A percentile compares a stretch with the other conserved stretches of the same genome.
Conservation (phyloP, 2,329 filamentous ascomycete species). For the Lanzia echinophila region DNA sequence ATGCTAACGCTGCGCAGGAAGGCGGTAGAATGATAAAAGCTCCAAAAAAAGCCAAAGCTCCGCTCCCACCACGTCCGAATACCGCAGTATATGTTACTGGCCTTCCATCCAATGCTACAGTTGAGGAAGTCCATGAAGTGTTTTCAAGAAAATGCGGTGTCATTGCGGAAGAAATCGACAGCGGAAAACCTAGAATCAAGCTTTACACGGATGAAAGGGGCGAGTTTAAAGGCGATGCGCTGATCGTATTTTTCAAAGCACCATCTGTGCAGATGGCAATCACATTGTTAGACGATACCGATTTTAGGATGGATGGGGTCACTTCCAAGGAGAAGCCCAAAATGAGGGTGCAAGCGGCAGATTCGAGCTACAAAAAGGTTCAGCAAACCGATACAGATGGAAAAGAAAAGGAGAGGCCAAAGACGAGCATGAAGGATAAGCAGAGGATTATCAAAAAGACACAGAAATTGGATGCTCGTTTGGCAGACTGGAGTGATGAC, state of each 20-base stretch:
- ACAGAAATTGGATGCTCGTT: slow-evolving; percentile 82
- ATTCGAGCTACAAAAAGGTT: slow-evolving; percentile 85
- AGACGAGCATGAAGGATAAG: slow-evolving; percentile 60
- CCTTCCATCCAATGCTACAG: slow-evolving; percentile 70
- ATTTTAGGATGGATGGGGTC: slow-evolving; percentile 61
- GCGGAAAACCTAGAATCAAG: slow-evolving; percentile 81
- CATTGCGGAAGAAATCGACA: slow-evolving; percentile 91
- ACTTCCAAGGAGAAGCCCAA: slow-evolving; percentile 41
- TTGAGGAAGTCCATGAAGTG: slow-evolving; percentile 72
- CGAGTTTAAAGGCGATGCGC: slow-evolving; percentile 85
- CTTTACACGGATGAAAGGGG: slow-evolving; percentile 79
- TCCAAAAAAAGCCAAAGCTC: slow-evolving; percentile 30
- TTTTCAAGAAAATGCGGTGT: slow-evolving; percentile 84
- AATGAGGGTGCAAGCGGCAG: slow-evolving; percentile 78
- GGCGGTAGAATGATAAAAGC: slow-evolving; percentile 28
- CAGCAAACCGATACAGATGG: slow-evolving; percentile 50
- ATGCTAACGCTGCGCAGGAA: slow-evolving; percentile 22
- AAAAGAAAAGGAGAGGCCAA: slow-evolving; percentile 42
- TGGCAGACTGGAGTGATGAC: slow-evolving; percentile 94
- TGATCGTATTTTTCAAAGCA: slow-evolving; percentile 91
- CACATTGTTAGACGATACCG: slow-evolving; percentile 71
- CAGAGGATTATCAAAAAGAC: slow-evolving; percentile 88
- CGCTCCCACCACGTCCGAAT: slow-evolving; percentile 52
- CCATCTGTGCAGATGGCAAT: slow-evolving; percentile 87
- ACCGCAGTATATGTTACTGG: slow-evolving; percentile 90